Base-by-base conservation (phyloP, 176 grass and related monocot species). In the Thalia dealbata region DNA sequence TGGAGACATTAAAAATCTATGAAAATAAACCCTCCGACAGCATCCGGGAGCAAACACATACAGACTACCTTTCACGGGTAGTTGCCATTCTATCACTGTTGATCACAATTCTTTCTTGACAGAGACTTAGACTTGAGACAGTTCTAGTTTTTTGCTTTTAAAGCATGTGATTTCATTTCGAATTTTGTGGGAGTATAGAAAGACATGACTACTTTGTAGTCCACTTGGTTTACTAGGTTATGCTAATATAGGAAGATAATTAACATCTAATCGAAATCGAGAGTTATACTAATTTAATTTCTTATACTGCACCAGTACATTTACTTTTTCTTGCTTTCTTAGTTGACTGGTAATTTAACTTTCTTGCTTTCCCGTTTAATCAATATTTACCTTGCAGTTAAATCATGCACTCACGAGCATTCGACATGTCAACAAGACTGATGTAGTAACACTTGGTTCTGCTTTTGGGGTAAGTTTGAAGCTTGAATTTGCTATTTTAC, bases 1-100 rank as follows among this genome's bases (percentile, higher is more conserved):
- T 99, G 85, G 95, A 99, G 79, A 93, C 95, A n/a, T 88, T 99
- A 22, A 99, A 97, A 97, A 87, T 91, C 2, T 99, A 93, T 26
- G 95, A 99, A 85, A 99, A 99, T 51, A 99, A 99, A 69, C 70
- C 95, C 69, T 90, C 95, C 79, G 95, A 93, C 25, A 88, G 54
- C 44, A 93, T 99, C 59, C 77, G 83, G 0, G 95, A 93, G 72
- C 95, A 99, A 69, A 90, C 58, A 58, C 90, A 99, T 66, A 86
- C 78, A 69, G 90, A 99, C 64, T 99, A 93, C 83, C 79, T 99
- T 70, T 93, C 95, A 77, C 78, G 87, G 83, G 95, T 99, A 99
- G 81, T 43, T 70, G 50, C 55, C 55, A 46, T 80, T 16, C 59
- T 0, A 29, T 14, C 3, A 25, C 44, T 23, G 38, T 11, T 23